Percentiles rank a stretch among this genome's conserved stretches.
Conservation (phyloP, 2,329 filamentous ascomycete species). For the Nemania sp. region DNA sequence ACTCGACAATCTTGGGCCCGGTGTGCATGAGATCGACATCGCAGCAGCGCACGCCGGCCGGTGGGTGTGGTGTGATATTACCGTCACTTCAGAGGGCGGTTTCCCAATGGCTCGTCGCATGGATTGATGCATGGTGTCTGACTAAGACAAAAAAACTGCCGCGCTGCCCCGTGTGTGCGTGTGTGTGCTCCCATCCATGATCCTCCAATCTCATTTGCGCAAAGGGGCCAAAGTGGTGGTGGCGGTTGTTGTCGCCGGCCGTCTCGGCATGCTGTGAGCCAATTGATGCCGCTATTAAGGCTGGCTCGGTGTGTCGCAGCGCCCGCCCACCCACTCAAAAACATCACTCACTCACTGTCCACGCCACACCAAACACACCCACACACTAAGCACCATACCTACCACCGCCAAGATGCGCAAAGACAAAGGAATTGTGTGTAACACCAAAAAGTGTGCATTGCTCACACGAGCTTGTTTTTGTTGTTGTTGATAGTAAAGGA, state of each 20-base stretch:
- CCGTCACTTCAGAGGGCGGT: no score
- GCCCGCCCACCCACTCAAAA: constrained; percentile 12
- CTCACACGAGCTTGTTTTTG: neutral
- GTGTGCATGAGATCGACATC: constrained; percentile 19
- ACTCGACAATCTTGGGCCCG: constrained; percentile 5
- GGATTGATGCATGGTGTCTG: constrained; percentile 14
- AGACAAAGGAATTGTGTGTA: constrained; percentile 21
- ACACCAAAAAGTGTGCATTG: no score
- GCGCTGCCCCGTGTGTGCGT: no score
- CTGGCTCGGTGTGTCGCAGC: constrained; percentile 24
- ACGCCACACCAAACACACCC: constrained; percentile 5
- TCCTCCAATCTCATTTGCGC: constrained; percentile 22
- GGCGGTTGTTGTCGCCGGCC: no score
- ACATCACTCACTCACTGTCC: no score
- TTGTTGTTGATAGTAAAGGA: neutral
- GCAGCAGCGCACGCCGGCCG: constrained; percentile 16
- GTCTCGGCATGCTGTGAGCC: neutral
- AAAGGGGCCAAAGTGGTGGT: constrained; percentile 21
- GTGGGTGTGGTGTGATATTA: neutral
- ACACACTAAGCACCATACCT: neutral
- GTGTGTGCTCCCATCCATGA: no score
- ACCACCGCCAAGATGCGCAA: constrained; percentile 6
- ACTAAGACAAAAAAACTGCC: no score
- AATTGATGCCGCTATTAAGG: constrained; percentile 13
- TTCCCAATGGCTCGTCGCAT: no score